phyloP scores from a whole-genome alignment of 1,284 basidiomycete species.

The Pseudozyma thailandica region DNA sequence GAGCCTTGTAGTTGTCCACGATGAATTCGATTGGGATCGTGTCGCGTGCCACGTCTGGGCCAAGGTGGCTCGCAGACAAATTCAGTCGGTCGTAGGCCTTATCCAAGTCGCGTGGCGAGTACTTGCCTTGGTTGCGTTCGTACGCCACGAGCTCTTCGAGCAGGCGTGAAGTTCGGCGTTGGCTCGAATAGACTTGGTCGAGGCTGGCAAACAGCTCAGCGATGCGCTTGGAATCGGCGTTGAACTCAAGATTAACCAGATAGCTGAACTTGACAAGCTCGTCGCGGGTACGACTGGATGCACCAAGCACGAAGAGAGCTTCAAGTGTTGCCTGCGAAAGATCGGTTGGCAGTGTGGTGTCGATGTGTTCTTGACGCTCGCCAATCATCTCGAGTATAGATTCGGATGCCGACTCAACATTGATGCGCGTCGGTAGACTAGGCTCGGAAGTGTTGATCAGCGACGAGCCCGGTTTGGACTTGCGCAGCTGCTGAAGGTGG shows the following conservation, averaged over 20 bases:
- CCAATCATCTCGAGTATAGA: conserved; percentile 29
- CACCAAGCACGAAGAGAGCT: conserved; percentile 31
- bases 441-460: conserved; percentile 8
- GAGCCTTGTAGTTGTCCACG: conserved; percentile 38
- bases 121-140: conserved; percentile 42
- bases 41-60: conserved; percentile 24
- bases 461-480: conserved; percentile 14
- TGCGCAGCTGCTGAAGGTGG: conserved; percentile 20
- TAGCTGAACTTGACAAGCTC: conserved; percentile 51
- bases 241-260: conserved; percentile 42
- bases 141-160: conserved; percentile 40
- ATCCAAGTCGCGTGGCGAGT: conserved; percentile 30
- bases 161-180: conserved; percentile 34
- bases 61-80: conserved; percentile 27
- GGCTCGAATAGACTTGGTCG: conserved; percentile 24
- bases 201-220: conserved; percentile 33
- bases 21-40: conserved; percentile 39
- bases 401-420: conserved; percentile 12
- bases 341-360: conserved; percentile 12
- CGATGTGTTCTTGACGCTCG: conserved; percentile 23
- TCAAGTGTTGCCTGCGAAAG: conserved; percentile 17
- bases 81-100: conserved; percentile 42
- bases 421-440: conserved; percentile 10
- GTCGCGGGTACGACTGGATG: conserved; percentile 26
- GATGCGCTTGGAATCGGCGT: conserved; percentile 9